Conservation (phyloP, 2,329 filamentous ascomycete species). For the Grosmannia huntii region DNA sequence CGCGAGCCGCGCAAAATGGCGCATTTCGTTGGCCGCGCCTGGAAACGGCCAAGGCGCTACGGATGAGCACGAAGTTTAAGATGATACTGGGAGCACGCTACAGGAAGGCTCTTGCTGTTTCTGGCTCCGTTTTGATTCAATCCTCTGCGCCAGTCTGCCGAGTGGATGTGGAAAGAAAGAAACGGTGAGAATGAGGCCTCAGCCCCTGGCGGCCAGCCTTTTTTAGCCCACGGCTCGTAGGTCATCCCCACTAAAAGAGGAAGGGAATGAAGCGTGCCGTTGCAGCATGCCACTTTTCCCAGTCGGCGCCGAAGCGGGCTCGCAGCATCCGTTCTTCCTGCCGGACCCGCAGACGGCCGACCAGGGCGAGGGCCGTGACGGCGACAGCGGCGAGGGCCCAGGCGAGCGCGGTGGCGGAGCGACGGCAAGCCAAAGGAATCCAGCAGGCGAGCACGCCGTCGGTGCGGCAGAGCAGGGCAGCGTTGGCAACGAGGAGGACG, state of each 20-base stretch:
- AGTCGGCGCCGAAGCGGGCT: neutral
- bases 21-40: neutral
- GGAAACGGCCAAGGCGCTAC: neutral
- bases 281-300: conserved; percentile 1
- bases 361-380: neutral
- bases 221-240: too few species aligned
- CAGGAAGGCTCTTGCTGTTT: neutral
- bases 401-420: too few species aligned
- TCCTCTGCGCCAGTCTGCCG: neutral
- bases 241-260: neutral
- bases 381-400: neutral
- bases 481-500: neutral
- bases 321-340: conserved; percentile 3
- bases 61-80: too few species aligned
- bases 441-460: conserved; percentile 1
- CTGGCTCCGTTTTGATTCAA: neutral
- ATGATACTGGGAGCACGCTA: neutral
- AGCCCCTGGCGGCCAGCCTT: too few species aligned
- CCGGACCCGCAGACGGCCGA: neutral
- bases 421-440: neutral
- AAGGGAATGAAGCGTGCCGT: conserved; percentile 1
- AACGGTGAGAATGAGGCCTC: too few species aligned
- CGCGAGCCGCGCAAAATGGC: neutral
- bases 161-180: neutral
- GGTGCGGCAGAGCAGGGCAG: neutral